Evolutionary conservation across 2,329 filamentous ascomycete species (phyloP), one percentile per base, ranked within the genome.

Genomic region (Monosporascus sp.): DNA sequence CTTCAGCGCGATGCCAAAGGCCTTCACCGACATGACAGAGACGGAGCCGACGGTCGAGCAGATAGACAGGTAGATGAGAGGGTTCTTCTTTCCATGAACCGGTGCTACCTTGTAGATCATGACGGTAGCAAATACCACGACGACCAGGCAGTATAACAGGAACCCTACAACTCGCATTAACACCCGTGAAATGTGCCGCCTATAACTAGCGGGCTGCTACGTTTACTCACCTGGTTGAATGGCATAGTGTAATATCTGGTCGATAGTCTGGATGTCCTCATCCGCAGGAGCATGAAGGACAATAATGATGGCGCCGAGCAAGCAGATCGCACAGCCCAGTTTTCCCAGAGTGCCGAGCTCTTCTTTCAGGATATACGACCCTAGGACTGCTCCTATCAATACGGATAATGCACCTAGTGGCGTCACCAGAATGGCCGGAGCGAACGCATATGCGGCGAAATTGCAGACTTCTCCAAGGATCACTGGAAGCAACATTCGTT

Each of bases 21-120:
- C 94, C 78, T 99, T 99, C 73, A 97, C 89, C 35, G 94, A 91
- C 94, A 99, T 99, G 77, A 99, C 93, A 14, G 94, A 97, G 57
- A 99, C 88, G 50, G 92, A 96, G 64, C 94, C 94, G 58, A 97
- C 92, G 3, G 92, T 95, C 50, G 92, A 97, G 80, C 94, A 99
- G 63, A 99, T 97, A 62, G 92, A 97, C 62, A 99, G 86, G 73
- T 93, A 99, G 63, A 99, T 88, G 63, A 99, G 82, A 9, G 94
- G 93, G 70, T 97, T 99, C 74, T 89, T 92, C 79, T 91, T 96
- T 68, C 94, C 94, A 66, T 99, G 87, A 52, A 86, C 76, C 0
- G 94, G 94, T 7, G 91, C 90, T 59, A 99, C 80, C 70, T 86
- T 89, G 79, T 99, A 99, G 63, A 99, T 97, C 93, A 97, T 97